Base-by-base conservation (phyloP, 345 rosid genomes). In the Salix exigua region DNA sequence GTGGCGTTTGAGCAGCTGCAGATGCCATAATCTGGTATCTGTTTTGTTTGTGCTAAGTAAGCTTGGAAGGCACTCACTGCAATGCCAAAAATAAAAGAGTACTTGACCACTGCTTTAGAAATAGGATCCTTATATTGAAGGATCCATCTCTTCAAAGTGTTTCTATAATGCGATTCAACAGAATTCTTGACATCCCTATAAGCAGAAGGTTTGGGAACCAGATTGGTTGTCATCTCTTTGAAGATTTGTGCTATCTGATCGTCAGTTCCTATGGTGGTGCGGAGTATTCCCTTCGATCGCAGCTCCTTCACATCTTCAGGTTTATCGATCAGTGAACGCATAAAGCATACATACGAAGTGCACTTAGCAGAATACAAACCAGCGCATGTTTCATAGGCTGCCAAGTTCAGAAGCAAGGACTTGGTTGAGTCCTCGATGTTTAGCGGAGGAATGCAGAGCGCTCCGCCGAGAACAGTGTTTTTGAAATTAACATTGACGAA, bases 311-410 rank as follows among this genome's bases (percentile, higher is more conserved):
- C 82, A 44, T 82, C 80, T n/a, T 76, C 62, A 1, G 82, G 50
- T 5, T 69, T n/a, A 19, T 75, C 75, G 4, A 78, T 78, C 21
- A 78, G 75, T 7, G 77, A 63, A 72, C 75, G 79, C 67, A 81
- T 28, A 12, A 77, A 30, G 64, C 66, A 77, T 0, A 80, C 21
- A 11, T 71, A 80, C 5, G 84, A 81, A 18, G 72, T 68, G 61
- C 77, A 31, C 12, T 0, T 12, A 44, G 0, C 6, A 66, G 0
- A 62, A 74, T 4, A 71, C 69, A 0, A 37, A 37, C 66, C 51
- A 3, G 76, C 63, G 61, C 74, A 79, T 70, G 61, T 37, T 50
- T 76, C 85, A 7, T 70, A 76, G 21, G 81, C 83, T 60, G 74
- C 67, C 76, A 83, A 28, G 74, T 83, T 83, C 25, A 76, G 19